Conservation (phyloP, 192 early-diverging fungal genomes). For the Gigaspora rosea region DNA sequence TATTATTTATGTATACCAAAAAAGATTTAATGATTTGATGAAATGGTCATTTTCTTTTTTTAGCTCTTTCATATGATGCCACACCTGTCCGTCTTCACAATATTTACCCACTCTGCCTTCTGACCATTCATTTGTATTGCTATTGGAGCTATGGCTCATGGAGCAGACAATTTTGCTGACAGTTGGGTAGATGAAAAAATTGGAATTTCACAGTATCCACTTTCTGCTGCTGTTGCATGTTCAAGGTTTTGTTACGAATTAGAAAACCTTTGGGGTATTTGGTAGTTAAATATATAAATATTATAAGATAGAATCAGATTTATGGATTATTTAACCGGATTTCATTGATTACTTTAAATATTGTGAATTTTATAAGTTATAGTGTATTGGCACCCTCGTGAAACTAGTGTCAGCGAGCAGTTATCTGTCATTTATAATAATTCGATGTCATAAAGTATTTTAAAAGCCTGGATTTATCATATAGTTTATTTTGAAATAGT, state of each 20-base stretch:
- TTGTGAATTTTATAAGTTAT: too few relatives aligned
- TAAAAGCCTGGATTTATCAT: too few relatives aligned
- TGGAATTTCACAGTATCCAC: conserved; percentile 93
- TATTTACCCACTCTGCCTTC: conserved; percentile 80
- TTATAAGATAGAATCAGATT: neutral
- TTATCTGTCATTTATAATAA: too few relatives aligned
- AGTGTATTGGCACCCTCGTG: too few relatives aligned
- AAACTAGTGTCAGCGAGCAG: too few relatives aligned
- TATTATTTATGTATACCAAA: conserved; percentile 5
- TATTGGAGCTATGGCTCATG: conserved; percentile 97
- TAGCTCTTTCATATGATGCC: conserved; percentile 86
- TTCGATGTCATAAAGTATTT: too few relatives aligned
- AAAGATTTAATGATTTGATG: neutral
- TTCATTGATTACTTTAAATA: too few relatives aligned
- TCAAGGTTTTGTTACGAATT: conserved; percentile 88
- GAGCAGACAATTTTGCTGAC: conserved; percentile 94
- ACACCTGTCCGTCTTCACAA: conserved; percentile 79
- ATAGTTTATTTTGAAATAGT: too few relatives aligned
- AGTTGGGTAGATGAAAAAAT: conserved; percentile 97
- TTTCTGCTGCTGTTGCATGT: conserved; percentile 96
- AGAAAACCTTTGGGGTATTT: conserved; percentile 89
- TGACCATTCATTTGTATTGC: conserved; percentile 85
- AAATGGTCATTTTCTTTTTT: neutral
- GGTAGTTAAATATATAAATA: conserved; percentile 51
- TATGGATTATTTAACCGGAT: too few relatives aligned